Base-by-base conservation (phyloP, 2,329 filamentous ascomycete species). In the Fusarium albidum region DNA sequence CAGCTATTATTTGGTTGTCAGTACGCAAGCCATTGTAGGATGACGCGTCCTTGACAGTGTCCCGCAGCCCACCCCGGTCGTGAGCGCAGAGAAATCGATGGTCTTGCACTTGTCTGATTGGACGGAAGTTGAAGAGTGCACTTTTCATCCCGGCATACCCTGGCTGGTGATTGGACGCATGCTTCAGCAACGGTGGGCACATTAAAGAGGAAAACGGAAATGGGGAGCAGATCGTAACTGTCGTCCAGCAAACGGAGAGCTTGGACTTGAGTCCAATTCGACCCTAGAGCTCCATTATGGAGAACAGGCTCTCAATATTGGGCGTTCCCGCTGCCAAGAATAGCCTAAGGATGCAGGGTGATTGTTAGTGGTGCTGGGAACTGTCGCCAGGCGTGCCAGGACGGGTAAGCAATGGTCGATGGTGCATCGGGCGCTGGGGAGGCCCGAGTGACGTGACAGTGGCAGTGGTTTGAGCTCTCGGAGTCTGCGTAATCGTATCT, bases 21-120 rank as follows among this genome's bases (percentile, higher is more conserved):
- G 52, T 66, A 63, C 63, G 63, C 63, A 66, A 66, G 63, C 61
- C 47, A 55, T 52, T 54, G 48, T 54, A 44, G 63, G 64, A 64
- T 67, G 64, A 66, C 64, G 64, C 64, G 64, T 61, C 61, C 64
- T 65, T 59, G 45, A 47, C 47, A 48, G 59, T 62, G 61, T 67
- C 55, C 59, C 49, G 35, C 17, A 42, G 39, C 28, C 45, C 61
- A 65, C 64, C 57, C 64, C 49, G 34, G 59, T 56, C 55, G 58
- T 64, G 56, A 49, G 52, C 49, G 49, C 46, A 51, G 49, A 50
- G 33, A 42, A 42, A 56, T 51, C 40, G 31, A 43, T 51, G 33
- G 45, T 38, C 46, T 33, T 38, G 43, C 43, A 49, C 44, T 49
- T 48, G n/a, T 25, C 31, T 61, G 50, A 62, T 61, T 61, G 54